Evolutionary conservation across 805 yeast species (phyloP).

Genomic region (Pichia rugopelliculosa): DNA sequence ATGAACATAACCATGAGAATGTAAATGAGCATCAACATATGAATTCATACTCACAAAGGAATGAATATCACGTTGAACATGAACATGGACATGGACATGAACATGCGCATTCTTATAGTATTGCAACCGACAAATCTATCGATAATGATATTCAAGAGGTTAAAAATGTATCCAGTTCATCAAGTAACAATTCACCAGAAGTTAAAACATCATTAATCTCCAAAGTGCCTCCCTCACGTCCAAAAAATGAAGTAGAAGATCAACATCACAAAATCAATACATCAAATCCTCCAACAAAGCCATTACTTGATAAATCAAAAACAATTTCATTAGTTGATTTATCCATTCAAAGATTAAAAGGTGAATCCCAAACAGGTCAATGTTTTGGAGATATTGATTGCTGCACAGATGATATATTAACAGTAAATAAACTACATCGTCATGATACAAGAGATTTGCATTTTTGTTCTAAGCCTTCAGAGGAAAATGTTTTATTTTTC

Average conservation of each 20-base stretch:
- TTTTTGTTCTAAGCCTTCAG: slow-evolving; percentile 28
- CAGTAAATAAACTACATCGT: slow-evolving; percentile 18
- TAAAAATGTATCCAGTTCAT: not conserved
- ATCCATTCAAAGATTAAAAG: slow-evolving; percentile 26
- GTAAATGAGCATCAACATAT: slow-evolving; percentile 5
- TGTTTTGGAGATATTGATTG: slow-evolving; percentile 28
- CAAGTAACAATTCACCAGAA: not conserved
- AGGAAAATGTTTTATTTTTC: slow-evolving; percentile 29
- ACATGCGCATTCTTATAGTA: slow-evolving; percentile 1
- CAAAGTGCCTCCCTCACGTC: not conserved
- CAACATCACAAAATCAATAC: too few species aligned
- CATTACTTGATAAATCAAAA: slow-evolving; percentile 1
- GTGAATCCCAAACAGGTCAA: slow-evolving; percentile 23
- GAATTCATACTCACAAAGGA: too few species aligned
- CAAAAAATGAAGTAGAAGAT: not conserved
- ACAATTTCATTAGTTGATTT: slow-evolving; percentile 22
- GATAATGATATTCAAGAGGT: not conserved
- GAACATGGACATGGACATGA: slow-evolving; percentile 12
- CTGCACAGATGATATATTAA: slow-evolving; percentile 22
- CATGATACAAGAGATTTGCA: slow-evolving; percentile 19
- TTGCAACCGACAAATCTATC: not conserved
- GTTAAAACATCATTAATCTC: not conserved
- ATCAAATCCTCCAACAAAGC: not conserved
- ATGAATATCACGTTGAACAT: not conserved
- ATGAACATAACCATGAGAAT: slow-evolving; percentile 1